phyloP scores from a whole-genome alignment of 306 rosid genomes.

The Prunus mira region DNA sequence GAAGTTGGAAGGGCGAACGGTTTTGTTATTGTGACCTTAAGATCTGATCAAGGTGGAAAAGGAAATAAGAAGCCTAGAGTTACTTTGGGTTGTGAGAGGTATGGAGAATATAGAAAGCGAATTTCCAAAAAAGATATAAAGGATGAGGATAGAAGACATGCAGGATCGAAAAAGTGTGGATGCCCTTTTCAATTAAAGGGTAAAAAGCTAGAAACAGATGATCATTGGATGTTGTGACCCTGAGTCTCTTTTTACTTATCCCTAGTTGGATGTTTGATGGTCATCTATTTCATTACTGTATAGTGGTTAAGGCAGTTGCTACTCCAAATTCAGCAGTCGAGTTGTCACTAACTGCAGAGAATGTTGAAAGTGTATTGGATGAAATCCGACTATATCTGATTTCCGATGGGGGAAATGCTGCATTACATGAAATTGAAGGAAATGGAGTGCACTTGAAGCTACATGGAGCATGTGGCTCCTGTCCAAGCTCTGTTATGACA shows the following conservation, averaged over 20 bases:
- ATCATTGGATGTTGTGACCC: not conserved
- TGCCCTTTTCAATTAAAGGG: not conserved
- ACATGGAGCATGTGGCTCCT: constrained; percentile 97
- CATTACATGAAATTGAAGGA: constrained; percentile 84
- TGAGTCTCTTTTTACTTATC: not conserved
- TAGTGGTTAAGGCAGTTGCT: constrained; percentile 26
- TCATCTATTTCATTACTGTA: constrained; percentile 1
- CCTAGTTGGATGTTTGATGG: not conserved
- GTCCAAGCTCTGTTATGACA: constrained; percentile 86
- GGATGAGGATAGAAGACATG: no score
- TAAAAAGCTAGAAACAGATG: not conserved
- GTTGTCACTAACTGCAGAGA: constrained; percentile 76
- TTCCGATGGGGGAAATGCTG: constrained; percentile 47
- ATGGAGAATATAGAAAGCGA: no score
- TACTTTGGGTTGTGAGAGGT: no score
- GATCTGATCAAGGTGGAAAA: not conserved
- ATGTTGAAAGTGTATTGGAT: constrained; percentile 50
- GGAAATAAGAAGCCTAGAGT: no score
- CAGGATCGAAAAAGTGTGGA: not conserved
- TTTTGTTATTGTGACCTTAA: not conserved
- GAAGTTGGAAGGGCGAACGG: not conserved
- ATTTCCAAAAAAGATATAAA: no score
- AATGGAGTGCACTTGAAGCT: constrained; percentile 87
- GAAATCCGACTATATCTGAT: constrained; percentile 15
- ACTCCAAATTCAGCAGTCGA: constrained; percentile 67